phyloP scores from a whole-genome alignment of 2,329 filamentous ascomycete genomes.

The Alternaria ethzedia region DNA sequence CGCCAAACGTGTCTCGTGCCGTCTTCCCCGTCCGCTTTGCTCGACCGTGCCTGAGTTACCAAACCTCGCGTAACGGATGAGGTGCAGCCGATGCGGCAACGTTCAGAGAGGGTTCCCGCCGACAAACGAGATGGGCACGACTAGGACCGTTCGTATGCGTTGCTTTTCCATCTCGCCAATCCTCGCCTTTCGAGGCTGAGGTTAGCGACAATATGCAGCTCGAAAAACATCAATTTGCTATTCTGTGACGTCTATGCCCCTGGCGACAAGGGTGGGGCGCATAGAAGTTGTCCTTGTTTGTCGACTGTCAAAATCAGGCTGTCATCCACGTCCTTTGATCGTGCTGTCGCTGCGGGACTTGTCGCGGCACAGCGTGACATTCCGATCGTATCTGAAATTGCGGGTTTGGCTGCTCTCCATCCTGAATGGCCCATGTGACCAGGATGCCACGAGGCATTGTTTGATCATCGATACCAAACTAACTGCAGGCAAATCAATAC shows the following conservation, averaged over 20 bases:
- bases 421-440: conserved; percentile 19
- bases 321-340: conserved; percentile 11
- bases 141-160: not conserved
- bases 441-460: conserved; percentile 18
- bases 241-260: conserved; percentile 18
- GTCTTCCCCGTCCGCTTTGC: conserved; percentile 38
- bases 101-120: conserved; percentile 28
- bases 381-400: conserved; percentile 16
- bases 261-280: conserved; percentile 9
- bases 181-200: conserved; percentile 8
- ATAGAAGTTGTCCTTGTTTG: conserved; percentile 11
- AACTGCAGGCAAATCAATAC: conserved; percentile 12
- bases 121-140: conserved; percentile 4
- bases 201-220: conserved; percentile 16
- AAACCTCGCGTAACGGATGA: conserved; percentile 27
- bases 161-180: conserved; percentile 6
- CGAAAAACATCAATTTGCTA: conserved; percentile 13
- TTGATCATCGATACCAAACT: conserved; percentile 15
- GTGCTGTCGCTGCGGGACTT: conserved; percentile 13
- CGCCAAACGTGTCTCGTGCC: conserved; percentile 32
- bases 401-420: conserved; percentile 4
- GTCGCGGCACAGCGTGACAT: conserved; percentile 18
- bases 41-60: conserved; percentile 22
- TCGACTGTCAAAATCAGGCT: conserved; percentile 10
- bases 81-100: conserved; percentile 29